phyloP scores from a whole-genome alignment of 352 stramenopile species.

The Globisporangium heterothallicum region DNA sequence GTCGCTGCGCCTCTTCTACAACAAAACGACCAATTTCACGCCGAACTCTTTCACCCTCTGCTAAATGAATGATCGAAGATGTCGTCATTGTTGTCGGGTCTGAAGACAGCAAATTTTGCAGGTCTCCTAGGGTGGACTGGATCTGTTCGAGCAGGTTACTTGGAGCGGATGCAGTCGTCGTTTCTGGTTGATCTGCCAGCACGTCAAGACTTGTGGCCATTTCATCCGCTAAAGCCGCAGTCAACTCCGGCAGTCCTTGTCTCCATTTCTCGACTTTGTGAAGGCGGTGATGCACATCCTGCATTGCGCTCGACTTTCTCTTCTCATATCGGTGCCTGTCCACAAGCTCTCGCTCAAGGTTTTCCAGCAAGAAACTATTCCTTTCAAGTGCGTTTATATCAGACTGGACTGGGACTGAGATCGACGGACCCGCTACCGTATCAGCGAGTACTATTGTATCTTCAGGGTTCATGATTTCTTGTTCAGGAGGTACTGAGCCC shows the following conservation, averaged over 20 bases:
- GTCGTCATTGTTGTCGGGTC: slow-evolving; percentile 42
- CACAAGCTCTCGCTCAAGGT: slow-evolving; percentile 31
- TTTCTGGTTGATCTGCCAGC: slow-evolving; percentile 7
- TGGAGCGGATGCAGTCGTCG: slow-evolving; percentile 14
- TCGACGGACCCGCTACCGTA: background rate
- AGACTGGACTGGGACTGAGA: background rate
- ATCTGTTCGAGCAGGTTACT: slow-evolving; percentile 22
- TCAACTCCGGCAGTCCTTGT: slow-evolving; percentile 20
- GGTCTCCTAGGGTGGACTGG: slow-evolving; percentile 24
- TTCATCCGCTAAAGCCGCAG: slow-evolving; percentile 27
- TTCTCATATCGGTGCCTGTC: slow-evolving; percentile 17
- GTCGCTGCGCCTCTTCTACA: slow-evolving; percentile 32
- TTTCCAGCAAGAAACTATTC: slow-evolving; percentile 37
- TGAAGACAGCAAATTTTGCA: slow-evolving; percentile 34
- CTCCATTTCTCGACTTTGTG: slow-evolving; percentile 38
- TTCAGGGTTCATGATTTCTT: slow-evolving; percentile 11
- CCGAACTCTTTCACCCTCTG: slow-evolving; percentile 41
- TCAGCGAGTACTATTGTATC: background rate
- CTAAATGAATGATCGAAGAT: slow-evolving; percentile 43
- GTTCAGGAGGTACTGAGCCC: background rate
- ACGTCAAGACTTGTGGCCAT: slow-evolving; percentile 20
- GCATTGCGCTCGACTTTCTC: slow-evolving; percentile 7
- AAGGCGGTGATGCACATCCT: slow-evolving; percentile 17
- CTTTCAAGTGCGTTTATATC: slow-evolving; percentile 3
- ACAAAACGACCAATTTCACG: slow-evolving; percentile 51